Evolutionary conservation across 257 asterid species (phyloP).

Genomic region (Marsdenia floribunda): DNA sequence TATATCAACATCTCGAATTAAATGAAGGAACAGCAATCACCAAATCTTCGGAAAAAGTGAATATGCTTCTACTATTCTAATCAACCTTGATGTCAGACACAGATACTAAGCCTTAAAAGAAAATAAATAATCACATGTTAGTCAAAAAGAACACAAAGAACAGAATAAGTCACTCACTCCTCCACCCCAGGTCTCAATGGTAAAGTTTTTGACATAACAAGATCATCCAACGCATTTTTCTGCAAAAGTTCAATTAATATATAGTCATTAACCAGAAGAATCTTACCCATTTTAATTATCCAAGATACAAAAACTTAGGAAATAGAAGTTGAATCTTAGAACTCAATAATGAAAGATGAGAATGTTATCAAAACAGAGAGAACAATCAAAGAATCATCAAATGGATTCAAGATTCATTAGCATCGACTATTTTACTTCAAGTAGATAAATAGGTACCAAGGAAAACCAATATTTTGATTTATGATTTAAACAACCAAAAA

Average conservation of each 20-base stretch:
- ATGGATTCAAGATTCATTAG: background rate
- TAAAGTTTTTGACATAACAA: constrained; percentile 57
- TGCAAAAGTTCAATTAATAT: constrained; percentile 41
- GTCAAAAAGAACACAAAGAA: constrained; percentile 5
- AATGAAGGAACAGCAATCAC: constrained; percentile 3
- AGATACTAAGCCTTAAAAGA: constrained; percentile 4
- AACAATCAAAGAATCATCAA: constrained; percentile 7
- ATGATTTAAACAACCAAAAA: background rate
- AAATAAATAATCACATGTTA: constrained; percentile 10
- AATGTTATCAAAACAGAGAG: background rate
- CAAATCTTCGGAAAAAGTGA: background rate
- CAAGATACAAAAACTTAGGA: background rate
- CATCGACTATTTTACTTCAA: background rate
- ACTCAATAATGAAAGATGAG: constrained; percentile 2
- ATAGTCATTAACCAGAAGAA: constrained; percentile 18
- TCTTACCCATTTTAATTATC: background rate
- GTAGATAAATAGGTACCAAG: background rate
- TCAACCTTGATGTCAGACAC: background rate
- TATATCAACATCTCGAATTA: background rate
- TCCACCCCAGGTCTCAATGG: constrained; percentile 81
- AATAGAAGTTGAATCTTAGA: background rate
- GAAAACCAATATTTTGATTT: background rate
- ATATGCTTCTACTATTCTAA: background rate
- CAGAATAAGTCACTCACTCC: constrained; percentile 53
- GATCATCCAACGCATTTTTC: constrained; percentile 85